A percentile compares a stretch with the other conserved stretches of the same genome.
phyloP scores from a whole-genome alignment of 768 basidiomycete genomes.

The Mycena galericulata region DNA sequence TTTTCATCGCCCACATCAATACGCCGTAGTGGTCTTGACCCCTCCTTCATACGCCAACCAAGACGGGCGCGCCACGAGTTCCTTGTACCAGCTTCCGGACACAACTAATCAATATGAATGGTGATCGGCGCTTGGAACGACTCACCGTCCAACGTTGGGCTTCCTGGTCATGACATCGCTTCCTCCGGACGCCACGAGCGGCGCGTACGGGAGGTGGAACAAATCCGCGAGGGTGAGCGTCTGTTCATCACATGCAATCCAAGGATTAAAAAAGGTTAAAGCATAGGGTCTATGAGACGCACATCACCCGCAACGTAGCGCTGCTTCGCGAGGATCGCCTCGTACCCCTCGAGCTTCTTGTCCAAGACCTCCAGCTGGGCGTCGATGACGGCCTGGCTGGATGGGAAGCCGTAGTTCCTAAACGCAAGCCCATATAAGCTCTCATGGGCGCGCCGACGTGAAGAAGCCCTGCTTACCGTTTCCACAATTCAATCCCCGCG shows the following conservation, averaged over 20 bases:
- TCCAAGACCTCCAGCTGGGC: slow-evolving; percentile 39
- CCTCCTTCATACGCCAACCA: slow-evolving; percentile 18
- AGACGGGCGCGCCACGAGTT: slow-evolving; percentile 18
- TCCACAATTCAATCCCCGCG: background rate
- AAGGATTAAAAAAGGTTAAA: background rate
- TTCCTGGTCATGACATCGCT: slow-evolving; percentile 8
- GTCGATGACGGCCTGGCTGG: slow-evolving; percentile 41
- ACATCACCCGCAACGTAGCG: slow-evolving; percentile 58
- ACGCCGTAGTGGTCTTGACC: background rate
- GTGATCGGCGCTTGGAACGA: too few species aligned
- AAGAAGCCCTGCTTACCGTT: background rate
- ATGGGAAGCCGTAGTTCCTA: slow-evolving; percentile 19
- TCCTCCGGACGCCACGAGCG: background rate
- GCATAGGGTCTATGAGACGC: slow-evolving; percentile 23
- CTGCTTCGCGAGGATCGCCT: slow-evolving; percentile 55
- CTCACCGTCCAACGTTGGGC: slow-evolving; percentile 19
- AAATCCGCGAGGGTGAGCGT: slow-evolving; percentile 16
- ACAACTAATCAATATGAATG: background rate
- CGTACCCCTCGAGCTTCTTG: slow-evolving; percentile 53
- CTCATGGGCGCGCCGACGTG: too few species aligned
- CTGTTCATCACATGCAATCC: background rate
- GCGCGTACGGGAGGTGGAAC: slow-evolving; percentile 54
- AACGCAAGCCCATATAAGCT: too few species aligned
- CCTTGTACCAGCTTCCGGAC: slow-evolving; percentile 19
- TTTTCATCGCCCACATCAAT: background rate